Evolutionary conservation across 2,329 filamentous ascomycete species (phyloP).

Genomic region (Podosphaera aphanis): DNA sequence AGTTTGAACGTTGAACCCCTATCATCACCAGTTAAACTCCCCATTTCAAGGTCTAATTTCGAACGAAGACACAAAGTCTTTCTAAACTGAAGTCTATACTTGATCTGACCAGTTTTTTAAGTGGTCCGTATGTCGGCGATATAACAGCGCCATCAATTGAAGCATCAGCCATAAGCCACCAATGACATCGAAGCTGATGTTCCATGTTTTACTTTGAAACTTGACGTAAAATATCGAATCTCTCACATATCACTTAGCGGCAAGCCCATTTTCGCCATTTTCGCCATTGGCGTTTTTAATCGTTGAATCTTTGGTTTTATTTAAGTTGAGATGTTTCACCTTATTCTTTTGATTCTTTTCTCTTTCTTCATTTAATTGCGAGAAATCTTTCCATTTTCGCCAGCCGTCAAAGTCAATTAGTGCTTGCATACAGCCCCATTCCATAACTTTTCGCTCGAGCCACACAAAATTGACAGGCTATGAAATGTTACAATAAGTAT

Average conservation of each 20-base stretch:
- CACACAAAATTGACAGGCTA: slow-evolving; percentile 94
- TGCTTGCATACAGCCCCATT: slow-evolving; percentile 99
- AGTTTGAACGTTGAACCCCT: too few species aligned
- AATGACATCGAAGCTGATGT: too few species aligned
- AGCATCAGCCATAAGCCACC: too few species aligned
- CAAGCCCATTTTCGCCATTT: background rate
- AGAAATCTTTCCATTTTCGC: slow-evolving; percentile 87
- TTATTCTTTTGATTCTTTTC: slow-evolving; percentile 10
- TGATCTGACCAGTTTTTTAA: too few species aligned
- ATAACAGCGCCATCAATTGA: too few species aligned
- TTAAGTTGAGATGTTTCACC: background rate
- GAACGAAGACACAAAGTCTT: too few species aligned
- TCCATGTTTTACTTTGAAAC: too few species aligned
- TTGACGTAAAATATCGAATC: too few species aligned
- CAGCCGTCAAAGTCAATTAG: slow-evolving; percentile 96
- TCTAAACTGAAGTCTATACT: too few species aligned
- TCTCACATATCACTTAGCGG: background rate
- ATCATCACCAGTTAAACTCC: too few species aligned
- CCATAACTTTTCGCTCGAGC: slow-evolving; percentile 92
- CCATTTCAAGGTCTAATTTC: too few species aligned
- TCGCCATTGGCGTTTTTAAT: background rate
- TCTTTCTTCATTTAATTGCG: slow-evolving; percentile 10
- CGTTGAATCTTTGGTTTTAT: background rate
- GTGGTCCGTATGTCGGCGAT: too few species aligned
- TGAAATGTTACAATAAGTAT: background rate